phyloP scores from a whole-genome alignment of 1,284 basidiomycete genomes.

The Austroboletus olivaceoglutinosus region DNA sequence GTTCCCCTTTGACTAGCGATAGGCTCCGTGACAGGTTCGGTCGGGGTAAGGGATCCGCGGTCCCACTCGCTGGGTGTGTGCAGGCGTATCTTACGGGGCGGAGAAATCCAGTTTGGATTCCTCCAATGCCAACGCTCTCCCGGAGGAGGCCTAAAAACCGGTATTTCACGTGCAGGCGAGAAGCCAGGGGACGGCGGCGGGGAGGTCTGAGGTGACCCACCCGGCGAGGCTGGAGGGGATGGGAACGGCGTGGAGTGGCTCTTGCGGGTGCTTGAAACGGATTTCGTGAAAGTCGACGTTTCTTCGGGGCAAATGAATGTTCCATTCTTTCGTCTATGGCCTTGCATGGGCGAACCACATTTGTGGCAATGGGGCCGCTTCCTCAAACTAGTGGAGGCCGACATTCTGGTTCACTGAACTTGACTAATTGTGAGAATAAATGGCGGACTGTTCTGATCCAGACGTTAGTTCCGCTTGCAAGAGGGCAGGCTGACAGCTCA shows the following conservation, averaged over 20 bases:
- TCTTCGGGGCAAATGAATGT: slow-evolving; percentile 27
- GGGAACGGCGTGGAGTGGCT: slow-evolving; percentile 30
- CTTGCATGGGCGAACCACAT: slow-evolving; percentile 35
- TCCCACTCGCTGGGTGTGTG: slow-evolving; percentile 25
- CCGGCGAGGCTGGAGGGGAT: slow-evolving; percentile 27
- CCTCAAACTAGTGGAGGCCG: slow-evolving; percentile 30
- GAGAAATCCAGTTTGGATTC: slow-evolving; percentile 37
- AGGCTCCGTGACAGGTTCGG: slow-evolving; percentile 29
- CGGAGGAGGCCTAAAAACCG: slow-evolving; percentile 27
- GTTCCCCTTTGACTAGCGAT: slow-evolving; percentile 2
- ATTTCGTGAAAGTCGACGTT: slow-evolving; percentile 14
- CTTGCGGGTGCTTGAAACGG: slow-evolving; percentile 12
- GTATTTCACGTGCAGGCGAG: slow-evolving; percentile 19
- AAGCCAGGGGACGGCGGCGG: slow-evolving; percentile 15
- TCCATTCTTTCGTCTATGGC: slow-evolving; percentile 33
- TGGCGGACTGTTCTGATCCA: neutral
- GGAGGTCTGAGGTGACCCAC: slow-evolving; percentile 22
- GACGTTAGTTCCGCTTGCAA: slow-evolving; percentile 5
- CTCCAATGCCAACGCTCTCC: slow-evolving; percentile 35
- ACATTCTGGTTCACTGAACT: slow-evolving; percentile 23
- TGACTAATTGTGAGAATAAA: neutral
- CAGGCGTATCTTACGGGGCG: slow-evolving; percentile 29
- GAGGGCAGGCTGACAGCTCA: slow-evolving; percentile 16
- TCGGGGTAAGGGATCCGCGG: slow-evolving; percentile 29
- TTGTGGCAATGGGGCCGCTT: slow-evolving; percentile 35